Base-by-base conservation (phyloP, 164 flowering plant species). In the Tetrastigma voinierianum region DNA sequence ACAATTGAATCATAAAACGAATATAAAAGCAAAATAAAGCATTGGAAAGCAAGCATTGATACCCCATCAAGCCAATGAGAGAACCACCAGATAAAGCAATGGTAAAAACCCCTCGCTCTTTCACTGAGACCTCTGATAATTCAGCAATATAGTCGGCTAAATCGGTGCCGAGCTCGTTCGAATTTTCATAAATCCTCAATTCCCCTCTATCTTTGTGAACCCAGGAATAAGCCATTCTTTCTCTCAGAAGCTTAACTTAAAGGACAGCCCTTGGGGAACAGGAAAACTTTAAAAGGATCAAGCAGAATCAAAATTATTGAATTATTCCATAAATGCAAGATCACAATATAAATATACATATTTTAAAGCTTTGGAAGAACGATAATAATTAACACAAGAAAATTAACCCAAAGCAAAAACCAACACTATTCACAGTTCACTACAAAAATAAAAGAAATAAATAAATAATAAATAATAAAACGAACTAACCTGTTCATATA, bases 1-100 rank as follows among this genome's bases (percentile, higher is more conserved):
- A 49, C 25, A 64, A 52, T 13, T 68, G 67, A 21, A 44, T 12
- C 10, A 11, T 8, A 69, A 24, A 67, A 52, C 58, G 5, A 56
- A 55, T 32, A 32, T 32, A 2, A 53, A 62, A 16, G n/a, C 17
- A 47, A 46, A 51, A 10, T 14, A 16, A 21, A 57, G 3, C 13
- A 15, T 32, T 9, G 19, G 23, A 46, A 58, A 47, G 60, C 63
- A 24, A 59, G 67, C 61, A 57, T 54, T 47, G 48, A 59, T 87
- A 93, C 98, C 96, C 79, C 86, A 93, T 67, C 74, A 91, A 85
- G 75, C 82, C 74, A 69, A 93, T 83, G 77, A 93, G 92, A 70
- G 97, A 93, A 74, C 97, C 98, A 70, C 97, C 98, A 68, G 98
- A 91, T 66, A 93, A 74, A 40, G 94, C 98, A 72, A 91, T 72